Evolutionary conservation across 441 rosid species (phyloP), one percentile per base, ranked within the genome.

Genomic region (Geranium incanum): DNA sequence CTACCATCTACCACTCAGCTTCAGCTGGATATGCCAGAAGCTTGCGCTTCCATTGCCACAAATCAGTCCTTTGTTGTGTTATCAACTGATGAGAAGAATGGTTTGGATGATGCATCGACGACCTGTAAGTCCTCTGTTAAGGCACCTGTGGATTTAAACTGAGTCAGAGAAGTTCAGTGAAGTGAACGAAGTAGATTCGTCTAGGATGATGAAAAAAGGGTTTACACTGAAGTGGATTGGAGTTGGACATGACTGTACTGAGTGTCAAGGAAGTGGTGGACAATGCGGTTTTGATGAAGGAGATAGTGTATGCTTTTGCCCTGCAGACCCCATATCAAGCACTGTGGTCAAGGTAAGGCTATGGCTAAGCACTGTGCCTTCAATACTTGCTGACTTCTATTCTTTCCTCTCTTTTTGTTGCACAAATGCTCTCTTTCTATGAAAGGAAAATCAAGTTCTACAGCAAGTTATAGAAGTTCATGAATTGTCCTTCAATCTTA

Each of bases 181-280:
- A 66, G 7, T 76, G n/a, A 67, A 76, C 16, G 84, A 76, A 28
- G 39, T 0, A 8, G 74, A 81, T 3, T 70, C 86, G 59, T 69
- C 89, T 78, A 75, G 15, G 60, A 52, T 12, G 3, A 45, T 45
- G 55, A 45, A 71, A 77, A 77, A 33, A 73, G 93, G 92, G 1
- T 84, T 89, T 73, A 3, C 79, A 67, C 19, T 88, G 86, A 78
- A 75, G 0, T 89, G 93, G 92, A 67, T 55, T 72, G 77, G 78
- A 71, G 60, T 52, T 52, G 60, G 60, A 52, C 75, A 73, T 45
- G 71, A 19, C 67, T 87, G 96, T 68, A 82, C 88, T 74, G 59
- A 65, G 18, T 80, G 84, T 77, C 71, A 1, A 6, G 67, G 7
- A 39, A 85, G 91, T 39, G 88, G 88, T 0, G 95, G 91, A 5